Base-by-base conservation (phyloP, 176 grass and related monocot species). In the Hordeum vulgare region DNA sequence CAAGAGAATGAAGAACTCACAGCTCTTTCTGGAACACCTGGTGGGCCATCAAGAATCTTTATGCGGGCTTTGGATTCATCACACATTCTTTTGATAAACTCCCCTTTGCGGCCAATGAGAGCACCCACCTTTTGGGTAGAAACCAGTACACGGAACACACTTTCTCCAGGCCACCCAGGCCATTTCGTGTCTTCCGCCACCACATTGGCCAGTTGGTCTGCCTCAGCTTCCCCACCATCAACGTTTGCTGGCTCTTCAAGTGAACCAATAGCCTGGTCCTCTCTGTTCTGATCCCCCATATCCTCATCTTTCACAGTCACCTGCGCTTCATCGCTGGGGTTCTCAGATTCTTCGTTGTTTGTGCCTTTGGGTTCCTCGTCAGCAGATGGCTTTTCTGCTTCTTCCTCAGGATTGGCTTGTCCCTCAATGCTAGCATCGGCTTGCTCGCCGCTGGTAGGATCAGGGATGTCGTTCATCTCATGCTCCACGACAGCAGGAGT, bases 11-110 rank as follows among this genome's bases (percentile, higher is more conserved):
- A 33, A 18, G 76, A 72, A 91, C 93, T 91, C 90, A 99, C 96
- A 64, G 85, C 76, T 94, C 96, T 94, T 86, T 99, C 96, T 39
- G 91, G 88, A 44, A 87, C 89, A 36, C 91, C 88, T 73, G 90
- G 93, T 69, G 96, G 93, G 41, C 85, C 93, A 35, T 99, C 94
- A 23, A 99, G 93, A 58, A 99, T 90, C 89, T 95, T 99, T 39
- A 99, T 99, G 54, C 96, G 93, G 77, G 96, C 87, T 80, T 75
- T 94, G 8, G 96, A 96, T 83, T 99, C 96, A 85, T 99, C 96
- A 9, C 91, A 93, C 87, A 99, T 96, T 80, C 66, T 99, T 68
- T 96, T 99, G 42, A 99, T 99, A 59, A 87, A 92, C 77, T 99
- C 97, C 45, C 97, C 97, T 82, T 99, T 99, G 58, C 94, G 97